phyloP scores from a whole-genome alignment of 805 yeast genomes.

The Pichia membranifaciens region DNA sequence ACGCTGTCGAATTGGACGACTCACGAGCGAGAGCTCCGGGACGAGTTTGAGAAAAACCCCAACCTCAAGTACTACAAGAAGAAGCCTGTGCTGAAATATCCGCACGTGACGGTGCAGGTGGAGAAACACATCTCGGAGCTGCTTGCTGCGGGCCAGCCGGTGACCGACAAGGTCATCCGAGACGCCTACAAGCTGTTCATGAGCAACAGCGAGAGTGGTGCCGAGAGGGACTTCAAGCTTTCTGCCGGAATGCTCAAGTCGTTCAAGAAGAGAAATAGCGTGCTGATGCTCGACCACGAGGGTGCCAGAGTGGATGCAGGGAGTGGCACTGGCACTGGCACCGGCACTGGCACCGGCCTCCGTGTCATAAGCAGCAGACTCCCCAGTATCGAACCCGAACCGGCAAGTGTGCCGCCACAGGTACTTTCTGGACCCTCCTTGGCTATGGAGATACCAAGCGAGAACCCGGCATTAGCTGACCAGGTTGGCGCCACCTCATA shows the following conservation, averaged over 20 bases:
- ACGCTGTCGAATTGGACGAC: slow-evolving; percentile 32
- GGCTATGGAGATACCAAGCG: background rate
- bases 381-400: too few species aligned
- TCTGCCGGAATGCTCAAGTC: slow-evolving; percentile 32
- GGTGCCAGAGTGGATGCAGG: background rate
- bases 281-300: slow-evolving; percentile 1
- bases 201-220: slow-evolving; percentile 20
- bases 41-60: slow-evolving; percentile 23
- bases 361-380: too few species aligned
- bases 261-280: slow-evolving; percentile 29
- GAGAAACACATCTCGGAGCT: slow-evolving; percentile 23
- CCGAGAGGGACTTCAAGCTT: slow-evolving; percentile 17
- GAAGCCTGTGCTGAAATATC: slow-evolving; percentile 31
- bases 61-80: slow-evolving; percentile 25
- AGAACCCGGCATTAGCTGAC: background rate
- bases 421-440: background rate
- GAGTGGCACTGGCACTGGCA: background rate
- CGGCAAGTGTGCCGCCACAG: too few species aligned
- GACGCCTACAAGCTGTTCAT: slow-evolving; percentile 16
- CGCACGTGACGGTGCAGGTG: slow-evolving; percentile 30
- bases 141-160: slow-evolving; percentile 13
- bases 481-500: background rate
- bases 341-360: too few species aligned
- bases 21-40: slow-evolving; percentile 23
- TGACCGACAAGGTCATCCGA: slow-evolving; percentile 27